Percentiles rank a stretch among this genome's conserved stretches.
Evolutionary conservation across 2,329 filamentous ascomycete species (phyloP).

Genomic region (Colletotrichum gloeosporioides): DNA sequence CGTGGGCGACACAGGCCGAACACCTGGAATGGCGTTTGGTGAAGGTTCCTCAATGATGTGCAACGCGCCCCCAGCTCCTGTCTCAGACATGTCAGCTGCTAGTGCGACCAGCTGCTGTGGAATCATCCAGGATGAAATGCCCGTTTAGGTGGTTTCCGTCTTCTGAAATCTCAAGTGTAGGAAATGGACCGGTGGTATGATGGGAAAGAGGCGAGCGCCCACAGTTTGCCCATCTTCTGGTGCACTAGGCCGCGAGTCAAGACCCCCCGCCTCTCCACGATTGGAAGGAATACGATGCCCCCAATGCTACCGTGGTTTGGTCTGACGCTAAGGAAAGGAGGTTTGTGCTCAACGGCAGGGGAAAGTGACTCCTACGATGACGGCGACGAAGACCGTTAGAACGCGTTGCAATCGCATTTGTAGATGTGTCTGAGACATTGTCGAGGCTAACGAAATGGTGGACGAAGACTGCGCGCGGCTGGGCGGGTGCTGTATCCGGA

Average conservation of each 20-base stretch:
- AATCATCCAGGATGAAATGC: constrained; percentile 3
- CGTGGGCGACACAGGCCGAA: background rate
- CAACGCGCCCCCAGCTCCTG: background rate
- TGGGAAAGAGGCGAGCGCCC: background rate
- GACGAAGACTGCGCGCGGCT: background rate
- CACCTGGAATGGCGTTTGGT: background rate
- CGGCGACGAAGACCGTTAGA: background rate
- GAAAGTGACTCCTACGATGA: background rate
- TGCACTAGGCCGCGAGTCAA: constrained; percentile 4
- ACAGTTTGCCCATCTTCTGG: background rate
- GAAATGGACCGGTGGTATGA: background rate
- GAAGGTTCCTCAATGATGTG: background rate
- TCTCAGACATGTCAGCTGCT: constrained; percentile 5
- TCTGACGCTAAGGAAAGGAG: background rate
- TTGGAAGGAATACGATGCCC: constrained; percentile 4
- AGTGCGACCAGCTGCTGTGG: constrained; percentile 10
- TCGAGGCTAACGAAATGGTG: background rate
- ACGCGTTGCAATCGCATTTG: background rate
- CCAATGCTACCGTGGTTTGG: constrained; percentile 4
- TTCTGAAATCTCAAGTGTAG: background rate
- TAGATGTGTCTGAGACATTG: background rate
- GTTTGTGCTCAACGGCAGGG: constrained; percentile 8
- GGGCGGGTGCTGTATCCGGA: background rate
- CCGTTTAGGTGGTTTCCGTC: background rate
- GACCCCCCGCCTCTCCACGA: constrained; percentile 17